Evolutionary conservation across 1,284 basidiomycete species (phyloP).

Genomic region (Microbotryum intermedium): DNA sequence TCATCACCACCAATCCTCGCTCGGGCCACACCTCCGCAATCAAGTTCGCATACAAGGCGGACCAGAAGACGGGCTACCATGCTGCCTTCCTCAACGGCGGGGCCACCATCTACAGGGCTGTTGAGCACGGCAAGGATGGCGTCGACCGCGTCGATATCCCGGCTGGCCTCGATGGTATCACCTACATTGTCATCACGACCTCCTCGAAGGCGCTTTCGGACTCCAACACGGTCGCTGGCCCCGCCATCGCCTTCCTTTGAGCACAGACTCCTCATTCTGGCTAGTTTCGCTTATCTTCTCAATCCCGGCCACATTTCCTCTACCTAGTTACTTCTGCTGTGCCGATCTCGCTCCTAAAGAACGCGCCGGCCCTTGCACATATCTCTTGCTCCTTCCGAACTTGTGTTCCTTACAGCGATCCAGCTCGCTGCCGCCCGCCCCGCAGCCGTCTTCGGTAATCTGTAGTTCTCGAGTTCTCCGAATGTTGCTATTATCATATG

Average conservation of each 20-base stretch:
- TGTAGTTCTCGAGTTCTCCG: too few relatives aligned
- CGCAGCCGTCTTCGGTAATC: too few relatives aligned
- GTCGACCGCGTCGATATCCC: constrained; percentile 31
- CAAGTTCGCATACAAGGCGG: constrained; percentile 22
- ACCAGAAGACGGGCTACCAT: constrained; percentile 15
- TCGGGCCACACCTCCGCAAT: constrained; percentile 32
- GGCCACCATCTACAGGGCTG: constrained; percentile 27
- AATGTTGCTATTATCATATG: too few relatives aligned
- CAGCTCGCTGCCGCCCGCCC: too few relatives aligned
- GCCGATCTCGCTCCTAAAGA: too few relatives aligned
- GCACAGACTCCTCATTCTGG: too few relatives aligned
- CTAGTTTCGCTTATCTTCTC: too few relatives aligned
- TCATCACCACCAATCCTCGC: constrained; percentile 26
- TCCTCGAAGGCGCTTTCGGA: constrained; percentile 37
- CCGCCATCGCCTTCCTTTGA: constrained; percentile 38
- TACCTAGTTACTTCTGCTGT: too few relatives aligned
- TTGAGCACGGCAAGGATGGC: constrained; percentile 26
- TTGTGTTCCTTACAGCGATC: too few relatives aligned
- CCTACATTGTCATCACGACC: constrained; percentile 39
- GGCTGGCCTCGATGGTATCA: constrained; percentile 27
- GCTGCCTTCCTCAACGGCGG: constrained; percentile 44
- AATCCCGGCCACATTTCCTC: too few relatives aligned
- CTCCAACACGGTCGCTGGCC: constrained; percentile 46
- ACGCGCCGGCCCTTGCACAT: too few relatives aligned
- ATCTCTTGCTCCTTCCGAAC: too few relatives aligned